phyloP scores from a whole-genome alignment of 495 filamentous ascomycete genomes.

The Pyronema domesticum region DNA sequence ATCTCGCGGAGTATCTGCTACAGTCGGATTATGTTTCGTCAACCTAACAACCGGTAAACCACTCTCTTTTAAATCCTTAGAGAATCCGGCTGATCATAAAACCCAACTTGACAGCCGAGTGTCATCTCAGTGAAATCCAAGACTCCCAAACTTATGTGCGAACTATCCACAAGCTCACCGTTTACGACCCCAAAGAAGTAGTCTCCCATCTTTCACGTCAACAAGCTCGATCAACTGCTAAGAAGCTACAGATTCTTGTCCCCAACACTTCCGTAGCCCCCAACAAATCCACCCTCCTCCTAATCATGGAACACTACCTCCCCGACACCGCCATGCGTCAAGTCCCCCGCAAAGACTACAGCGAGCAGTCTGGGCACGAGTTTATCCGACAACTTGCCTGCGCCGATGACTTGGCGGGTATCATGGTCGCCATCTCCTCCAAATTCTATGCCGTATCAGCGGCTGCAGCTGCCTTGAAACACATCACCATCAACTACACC shows the following conservation, averaged over 20 bases:
- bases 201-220: neutral
- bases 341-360: slow-evolving; percentile 74
- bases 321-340: slow-evolving; percentile 38
- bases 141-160: slow-evolving; percentile 75
- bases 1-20: slow-evolving; percentile 64
- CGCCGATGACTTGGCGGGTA: slow-evolving; percentile 53
- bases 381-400: slow-evolving; percentile 67
- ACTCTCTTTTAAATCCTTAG: no score
- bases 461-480: slow-evolving; percentile 69
- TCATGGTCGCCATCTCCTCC: slow-evolving; percentile 57
- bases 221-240: neutral
- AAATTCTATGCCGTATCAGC: slow-evolving; percentile 87
- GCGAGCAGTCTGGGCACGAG: slow-evolving; percentile 60
- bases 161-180: slow-evolving; percentile 63
- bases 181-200: slow-evolving; percentile 54
- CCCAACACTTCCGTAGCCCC: slow-evolving; percentile 44
- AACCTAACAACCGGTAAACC: slow-evolving; percentile 52
- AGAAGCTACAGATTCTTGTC: slow-evolving; percentile 37
- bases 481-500: slow-evolving; percentile 44
- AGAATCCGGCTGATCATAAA: neutral
- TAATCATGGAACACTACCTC: slow-evolving; percentile 55
- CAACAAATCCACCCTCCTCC: slow-evolving; percentile 58
- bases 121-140: slow-evolving; percentile 73
- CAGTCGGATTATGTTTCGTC: slow-evolving; percentile 77
- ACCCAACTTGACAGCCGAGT: slow-evolving; percentile 32